Evolutionary conservation across 768 basidiomycete species (phyloP).

Genomic region (Fomitopsis serialis): DNA sequence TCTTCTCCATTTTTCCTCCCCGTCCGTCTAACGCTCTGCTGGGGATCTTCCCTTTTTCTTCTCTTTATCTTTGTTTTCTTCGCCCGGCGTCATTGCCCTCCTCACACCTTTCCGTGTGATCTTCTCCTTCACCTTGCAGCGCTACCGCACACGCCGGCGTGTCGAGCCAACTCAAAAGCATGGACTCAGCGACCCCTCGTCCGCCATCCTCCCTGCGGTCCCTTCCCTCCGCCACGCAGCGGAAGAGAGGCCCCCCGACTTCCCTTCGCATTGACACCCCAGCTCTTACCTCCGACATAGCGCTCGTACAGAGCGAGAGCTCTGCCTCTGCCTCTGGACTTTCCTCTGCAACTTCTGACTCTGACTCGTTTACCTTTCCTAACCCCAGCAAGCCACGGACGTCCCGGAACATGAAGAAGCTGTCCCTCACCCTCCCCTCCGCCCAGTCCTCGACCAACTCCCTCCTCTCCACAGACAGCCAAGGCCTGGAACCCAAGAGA

Average conservation of each 20-base stretch:
- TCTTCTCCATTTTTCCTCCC: slow-evolving; percentile 7
- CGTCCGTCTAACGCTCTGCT: slow-evolving; percentile 8
- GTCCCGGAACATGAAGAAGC: slow-evolving; percentile 68
- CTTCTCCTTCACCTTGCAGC: slow-evolving; percentile 6
- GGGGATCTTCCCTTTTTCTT: slow-evolving; percentile 16
- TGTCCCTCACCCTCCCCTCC: slow-evolving; percentile 64
- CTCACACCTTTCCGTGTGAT: not conserved
- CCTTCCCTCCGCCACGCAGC: slow-evolving; percentile 27
- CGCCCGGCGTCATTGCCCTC: not conserved
- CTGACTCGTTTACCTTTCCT: slow-evolving; percentile 41
- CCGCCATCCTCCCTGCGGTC: slow-evolving; percentile 25
- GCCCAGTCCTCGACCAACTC: slow-evolving; percentile 54
- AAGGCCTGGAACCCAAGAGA: slow-evolving; percentile 35
- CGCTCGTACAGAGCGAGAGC: slow-evolving; percentile 39
- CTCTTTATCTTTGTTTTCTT: slow-evolving; percentile 3
- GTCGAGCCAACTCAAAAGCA: slow-evolving; percentile 24
- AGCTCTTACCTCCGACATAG: slow-evolving; percentile 41
- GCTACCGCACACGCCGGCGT: slow-evolving; percentile 40
- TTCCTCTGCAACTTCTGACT: slow-evolving; percentile 49
- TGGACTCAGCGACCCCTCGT: slow-evolving; percentile 29
- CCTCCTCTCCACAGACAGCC: slow-evolving; percentile 28
- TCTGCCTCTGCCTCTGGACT: slow-evolving; percentile 42
- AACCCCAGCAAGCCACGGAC: slow-evolving; percentile 37
- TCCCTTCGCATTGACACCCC: slow-evolving; percentile 57
- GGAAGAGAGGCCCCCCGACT: slow-evolving; percentile 49